Base-by-base conservation (phyloP, 2,329 filamentous ascomycete species). In the Epichloe festucae region DNA sequence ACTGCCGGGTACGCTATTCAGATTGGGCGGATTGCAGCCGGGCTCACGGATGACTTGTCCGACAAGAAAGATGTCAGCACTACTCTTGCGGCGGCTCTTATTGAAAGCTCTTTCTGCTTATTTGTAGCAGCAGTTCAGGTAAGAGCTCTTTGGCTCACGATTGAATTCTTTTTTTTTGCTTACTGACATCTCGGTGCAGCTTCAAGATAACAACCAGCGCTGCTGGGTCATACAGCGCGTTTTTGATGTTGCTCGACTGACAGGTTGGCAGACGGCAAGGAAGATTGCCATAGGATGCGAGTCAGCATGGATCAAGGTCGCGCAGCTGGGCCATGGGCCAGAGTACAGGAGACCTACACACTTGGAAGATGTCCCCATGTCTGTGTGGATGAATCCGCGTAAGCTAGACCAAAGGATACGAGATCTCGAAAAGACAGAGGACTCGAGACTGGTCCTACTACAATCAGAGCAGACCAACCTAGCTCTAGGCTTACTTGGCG, bases 231-330 rank as follows among this genome's bases (percentile, higher is more conserved):
- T 96, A 56, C 75, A 77, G 36, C 81, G 85, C 31, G 75, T 96
- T 51, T 77, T 82, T 58, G 83, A 89, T 59, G 83, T 95, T 40
- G 80, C 85, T 2, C 79, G 83, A 1, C 73, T 93, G 7, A 95
- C 89, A 0, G 93, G 93, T 0, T 96, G 89, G 86, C 85, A 89
- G 60, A 89, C 85, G 1, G 86, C 89, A 1, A 78, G 81, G 36
- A 81, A 89, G 41, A 91, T 96, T 56, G 88, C 88, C 0, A 75
- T 79, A 47, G 89, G 89, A 1, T 95, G 89, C 65, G 90, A 97
- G 66, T 84, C 82, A 3, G 78, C 82, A 0, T 98, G 93, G 93
- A 75, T 79, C 53, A 87, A 84, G 62, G 82, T 85, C 1, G 85
- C 80, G 3, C 77, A 83, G 55, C 73, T 85, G 58, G 87, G 87